Conservation (phyloP, 805 yeast genomes). For the Teunomyces kruisii region DNA sequence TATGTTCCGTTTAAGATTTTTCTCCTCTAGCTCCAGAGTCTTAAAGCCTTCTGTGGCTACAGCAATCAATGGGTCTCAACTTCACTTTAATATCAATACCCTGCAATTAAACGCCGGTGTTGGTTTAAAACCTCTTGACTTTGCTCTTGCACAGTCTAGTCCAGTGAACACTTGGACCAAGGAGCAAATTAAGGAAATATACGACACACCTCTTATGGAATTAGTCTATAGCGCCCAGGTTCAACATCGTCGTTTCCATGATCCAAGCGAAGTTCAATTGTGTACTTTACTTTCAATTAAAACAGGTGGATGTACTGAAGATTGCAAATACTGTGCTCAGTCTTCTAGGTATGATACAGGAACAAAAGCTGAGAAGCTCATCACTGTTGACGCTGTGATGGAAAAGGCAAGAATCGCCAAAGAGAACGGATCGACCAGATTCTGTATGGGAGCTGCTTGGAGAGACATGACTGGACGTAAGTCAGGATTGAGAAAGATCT, state of each 20-base stretch:
- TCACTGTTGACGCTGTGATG: constrained; percentile 60
- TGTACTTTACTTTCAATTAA: constrained; percentile 76
- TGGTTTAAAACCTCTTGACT: constrained; percentile 6
- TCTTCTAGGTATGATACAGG: constrained; percentile 70
- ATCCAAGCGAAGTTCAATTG: constrained; percentile 68
- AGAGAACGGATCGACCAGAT: constrained; percentile 69
- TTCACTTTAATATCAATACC: constrained; percentile 10
- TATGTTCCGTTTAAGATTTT: not conserved
- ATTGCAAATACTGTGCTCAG: constrained; percentile 80
- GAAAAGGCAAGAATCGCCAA: constrained; percentile 65
- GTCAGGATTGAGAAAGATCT: constrained; percentile 59
- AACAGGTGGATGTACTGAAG: constrained; percentile 81
- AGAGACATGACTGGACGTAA: constrained; percentile 80
- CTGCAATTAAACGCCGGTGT: not conserved
- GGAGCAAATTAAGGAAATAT: constrained; percentile 58
- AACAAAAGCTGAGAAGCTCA: constrained; percentile 64
- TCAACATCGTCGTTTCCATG: constrained; percentile 66
- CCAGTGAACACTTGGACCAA: constrained; percentile 54
- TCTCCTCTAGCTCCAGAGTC: not conserved
- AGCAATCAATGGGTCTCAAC: constrained; percentile 5
- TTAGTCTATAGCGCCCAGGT: constrained; percentile 58
- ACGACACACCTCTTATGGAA: constrained; percentile 64
- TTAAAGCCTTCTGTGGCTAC: not conserved
- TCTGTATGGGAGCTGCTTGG: constrained; percentile 90
- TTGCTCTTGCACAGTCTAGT: constrained; percentile 8